Evolutionary conservation across 441 rosid genomes (phyloP).

Genomic region (Geranium incanum): DNA sequence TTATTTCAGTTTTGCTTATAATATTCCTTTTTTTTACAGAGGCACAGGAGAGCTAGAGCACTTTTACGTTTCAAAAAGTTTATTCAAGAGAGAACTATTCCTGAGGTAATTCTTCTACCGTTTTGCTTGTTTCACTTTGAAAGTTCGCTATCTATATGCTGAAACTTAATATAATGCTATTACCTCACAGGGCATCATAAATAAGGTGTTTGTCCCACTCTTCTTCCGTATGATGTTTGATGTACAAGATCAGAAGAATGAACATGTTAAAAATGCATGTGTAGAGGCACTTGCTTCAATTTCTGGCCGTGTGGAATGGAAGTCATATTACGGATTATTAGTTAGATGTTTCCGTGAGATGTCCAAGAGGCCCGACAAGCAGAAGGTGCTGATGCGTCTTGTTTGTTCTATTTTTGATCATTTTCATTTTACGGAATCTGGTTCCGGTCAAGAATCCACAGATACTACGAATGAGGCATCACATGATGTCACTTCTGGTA

Average conservation of each 20-base stretch:
- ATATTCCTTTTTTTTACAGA: conserved; percentile 39
- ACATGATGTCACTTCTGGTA: conserved; percentile 18
- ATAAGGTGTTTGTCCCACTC: conserved; percentile 69
- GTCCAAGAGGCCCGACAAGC: conserved; percentile 49
- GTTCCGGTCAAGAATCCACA: conserved; percentile 32
- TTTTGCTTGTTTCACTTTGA: conserved; percentile 14
- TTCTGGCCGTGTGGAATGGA: conserved; percentile 72
- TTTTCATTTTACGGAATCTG: conserved; percentile 51
- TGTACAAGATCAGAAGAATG: conserved; percentile 60
- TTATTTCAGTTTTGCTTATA: background rate
- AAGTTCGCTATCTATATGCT: conserved; percentile 16
- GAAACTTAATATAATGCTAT: conserved; percentile 25
- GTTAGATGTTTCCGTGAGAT: conserved; percentile 72
- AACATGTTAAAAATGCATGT: conserved; percentile 64
- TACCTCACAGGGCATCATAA: conserved; percentile 57
- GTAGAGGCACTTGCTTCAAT: conserved; percentile 69
- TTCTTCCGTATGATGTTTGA: conserved; percentile 81
- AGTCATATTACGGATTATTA: conserved; percentile 58
- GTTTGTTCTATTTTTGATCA: conserved; percentile 71
- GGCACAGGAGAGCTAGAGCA: conserved; percentile 74
- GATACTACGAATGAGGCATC: conserved; percentile 16
- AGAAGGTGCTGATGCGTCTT: conserved; percentile 59
- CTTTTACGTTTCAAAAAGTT: conserved; percentile 50
- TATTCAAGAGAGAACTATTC: conserved; percentile 36
- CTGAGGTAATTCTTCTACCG: conserved; percentile 43